Conservation (phyloP, 1,284 basidiomycete genomes). For the Moesziomyces sp. region DNA sequence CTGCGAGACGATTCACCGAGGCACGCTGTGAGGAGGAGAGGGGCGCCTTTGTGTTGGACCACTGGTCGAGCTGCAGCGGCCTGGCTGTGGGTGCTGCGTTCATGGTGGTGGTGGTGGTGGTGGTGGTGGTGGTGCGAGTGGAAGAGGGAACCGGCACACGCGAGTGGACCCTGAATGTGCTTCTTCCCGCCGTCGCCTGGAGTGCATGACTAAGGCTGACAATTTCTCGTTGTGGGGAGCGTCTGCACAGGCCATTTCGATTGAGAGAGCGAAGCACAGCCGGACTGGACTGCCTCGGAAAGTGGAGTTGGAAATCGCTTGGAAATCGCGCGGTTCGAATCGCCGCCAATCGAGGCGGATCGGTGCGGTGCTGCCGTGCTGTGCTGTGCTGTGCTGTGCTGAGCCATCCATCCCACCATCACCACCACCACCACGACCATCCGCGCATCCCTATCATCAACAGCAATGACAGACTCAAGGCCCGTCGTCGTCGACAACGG, state of each 20-base stretch:
- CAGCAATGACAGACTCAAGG: constrained; percentile 66
- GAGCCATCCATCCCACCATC: constrained; percentile 2
- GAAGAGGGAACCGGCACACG: background rate
- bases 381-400: constrained; percentile 5
- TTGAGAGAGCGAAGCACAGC: background rate
- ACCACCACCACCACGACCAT: constrained; percentile 2
- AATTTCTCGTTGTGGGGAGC: too few relatives aligned
- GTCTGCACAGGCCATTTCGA: constrained; percentile 18
- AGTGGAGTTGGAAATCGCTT: constrained; percentile 17
- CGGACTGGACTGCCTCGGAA: constrained; percentile 8
- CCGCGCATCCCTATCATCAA: constrained; percentile 1
- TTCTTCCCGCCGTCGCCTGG: background rate
- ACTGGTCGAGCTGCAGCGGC: constrained; percentile 54
- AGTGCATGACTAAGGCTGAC: constrained; percentile 24
- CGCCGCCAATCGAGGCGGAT: background rate
- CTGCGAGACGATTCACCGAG: constrained; percentile 54
- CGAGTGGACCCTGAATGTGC: constrained; percentile 24
- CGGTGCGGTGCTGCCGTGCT: constrained; percentile 6
- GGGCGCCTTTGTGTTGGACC: constrained; percentile 48
- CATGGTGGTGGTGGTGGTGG: constrained; percentile 1
- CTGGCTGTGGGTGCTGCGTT: constrained; percentile 14
- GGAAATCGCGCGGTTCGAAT: too few relatives aligned
- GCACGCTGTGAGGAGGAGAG: constrained; percentile 41
- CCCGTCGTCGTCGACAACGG: constrained; percentile 97
- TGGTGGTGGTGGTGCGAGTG: background rate